phyloP scores from a whole-genome alignment of 2,329 filamentous ascomycete genomes.

The Diaporthe velutina region DNA sequence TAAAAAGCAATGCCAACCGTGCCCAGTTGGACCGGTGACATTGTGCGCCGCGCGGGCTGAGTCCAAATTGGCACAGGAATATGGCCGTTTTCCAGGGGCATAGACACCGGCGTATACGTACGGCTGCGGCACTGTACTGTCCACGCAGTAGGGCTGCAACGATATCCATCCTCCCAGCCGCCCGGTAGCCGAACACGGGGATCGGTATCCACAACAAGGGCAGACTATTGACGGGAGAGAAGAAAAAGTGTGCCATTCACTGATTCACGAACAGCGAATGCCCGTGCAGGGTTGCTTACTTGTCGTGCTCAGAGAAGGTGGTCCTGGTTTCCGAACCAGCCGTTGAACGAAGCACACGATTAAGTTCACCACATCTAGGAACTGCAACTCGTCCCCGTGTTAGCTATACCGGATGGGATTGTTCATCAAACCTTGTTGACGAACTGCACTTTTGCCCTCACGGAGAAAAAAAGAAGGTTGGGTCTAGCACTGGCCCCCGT shows the following conservation, averaged over 20 bases:
- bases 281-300: conserved; percentile 14
- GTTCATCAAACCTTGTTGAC: conserved; percentile 27
- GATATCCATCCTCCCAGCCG: conserved; percentile 26
- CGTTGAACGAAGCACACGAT: conserved; percentile 4
- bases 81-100: conserved; percentile 19
- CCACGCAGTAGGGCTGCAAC: conserved; percentile 31
- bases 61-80: conserved; percentile 20
- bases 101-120: neutral
- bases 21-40: conserved; percentile 2
- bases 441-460: neutral
- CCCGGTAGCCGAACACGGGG: conserved; percentile 34
- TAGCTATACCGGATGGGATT: neutral
- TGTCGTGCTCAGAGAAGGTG: neutral
- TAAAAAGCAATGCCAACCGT: conserved; percentile 36
- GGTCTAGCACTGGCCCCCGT: conserved; percentile 14
- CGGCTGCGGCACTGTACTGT: conserved; percentile 24
- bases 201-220: conserved; percentile 15
- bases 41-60: conserved; percentile 15
- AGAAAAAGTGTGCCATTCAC: conserved; percentile 19
- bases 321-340: conserved; percentile 19
- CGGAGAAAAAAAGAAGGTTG: conserved; percentile 29
- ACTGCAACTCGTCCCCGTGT: neutral
- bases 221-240: conserved; percentile 19
- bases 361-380: conserved; percentile 7
- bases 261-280: conserved; percentile 2